Base-by-base conservation (phyloP, 208 protist genomes). In the Giardia duodenalis region DNA sequence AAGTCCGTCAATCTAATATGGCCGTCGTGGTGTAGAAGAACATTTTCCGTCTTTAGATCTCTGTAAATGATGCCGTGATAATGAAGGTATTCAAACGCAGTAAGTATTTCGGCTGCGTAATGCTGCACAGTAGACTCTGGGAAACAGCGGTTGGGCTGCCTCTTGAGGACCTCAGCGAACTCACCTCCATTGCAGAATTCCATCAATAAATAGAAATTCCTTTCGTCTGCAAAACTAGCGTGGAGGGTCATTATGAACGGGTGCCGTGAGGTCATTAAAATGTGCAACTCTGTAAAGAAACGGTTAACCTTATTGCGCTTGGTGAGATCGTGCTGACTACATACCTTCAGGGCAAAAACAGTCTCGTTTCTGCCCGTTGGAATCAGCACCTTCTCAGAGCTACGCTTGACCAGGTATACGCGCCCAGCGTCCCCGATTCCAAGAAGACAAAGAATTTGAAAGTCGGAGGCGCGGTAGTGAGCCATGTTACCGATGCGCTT, bases 201-300 rank as follows among this genome's bases (percentile, higher is more conserved):
- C 87, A 95, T 94, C 1, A 97, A 92, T 88, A 97, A 96, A 93
- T 96, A 97, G 22, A 97, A 92, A 92, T 97, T 95, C 90, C 97
- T 95, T 46, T 96, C 94, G 0, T 95, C 96, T 93, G 97, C 96
- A 92, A 98, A 97, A 0, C 96, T 94, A 87, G 94, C 96, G 94
- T 97, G 95, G 87, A 96, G 96, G 4, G 92, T 93, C 47, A 97
- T 95, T 45, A 97, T 94, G 94, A 96, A 97, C 10, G 96, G 97
- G 92, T 97, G 96, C 3, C 96, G 1, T n/a, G 48, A 3, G 30
- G 2, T 0, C 44, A 30, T 39, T 30, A 93, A 46, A 10, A 93
- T 92, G 1, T 92, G 45, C 1, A 45, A 45, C 44, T 93, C 92
- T 3, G 67, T 57, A 2, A 42, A 1, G 10, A 93, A 48, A 2